Conservation (phyloP, 179 eudicot genomes). For the Camellia oleifera region DNA sequence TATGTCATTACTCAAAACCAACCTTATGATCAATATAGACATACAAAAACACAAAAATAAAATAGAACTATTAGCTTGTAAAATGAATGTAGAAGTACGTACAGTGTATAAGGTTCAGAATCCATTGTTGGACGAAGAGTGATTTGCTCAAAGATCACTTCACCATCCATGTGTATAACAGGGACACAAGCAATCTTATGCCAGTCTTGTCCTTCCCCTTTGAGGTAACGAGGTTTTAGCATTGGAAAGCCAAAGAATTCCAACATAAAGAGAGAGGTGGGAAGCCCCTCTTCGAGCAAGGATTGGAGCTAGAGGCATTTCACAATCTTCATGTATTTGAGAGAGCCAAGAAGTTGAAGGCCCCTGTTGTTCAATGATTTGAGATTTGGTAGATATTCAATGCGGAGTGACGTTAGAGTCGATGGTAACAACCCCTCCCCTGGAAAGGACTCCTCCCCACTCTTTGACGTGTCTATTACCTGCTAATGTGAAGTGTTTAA, state of each 20-base stretch:
- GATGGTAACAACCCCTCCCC: not conserved
- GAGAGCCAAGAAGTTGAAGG: slow-evolving; percentile 17
- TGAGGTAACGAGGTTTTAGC: slow-evolving; percentile 5
- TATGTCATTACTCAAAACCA: no score
- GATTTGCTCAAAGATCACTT: no score
- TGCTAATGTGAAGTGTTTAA: no score
- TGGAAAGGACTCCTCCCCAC: no score
- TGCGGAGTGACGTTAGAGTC: slow-evolving; percentile 12
- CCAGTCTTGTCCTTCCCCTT: not conserved
- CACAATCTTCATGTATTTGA: not conserved
- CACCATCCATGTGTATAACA: no score
- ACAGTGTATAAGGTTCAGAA: no score
- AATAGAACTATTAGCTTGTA: no score
- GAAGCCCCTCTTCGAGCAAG: slow-evolving; percentile 23
- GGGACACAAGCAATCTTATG: not conserved
- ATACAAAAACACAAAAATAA: no score
- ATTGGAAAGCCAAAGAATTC: not conserved
- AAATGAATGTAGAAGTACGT: no score
- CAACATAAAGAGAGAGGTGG: not conserved
- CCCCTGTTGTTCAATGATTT: slow-evolving; percentile 3
- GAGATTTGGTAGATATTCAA: slow-evolving; percentile 9
- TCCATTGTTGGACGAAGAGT: no score
- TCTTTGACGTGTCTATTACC: no score
- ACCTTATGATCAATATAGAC: no score
- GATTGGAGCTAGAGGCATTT: slow-evolving; percentile 18